Percentiles rank a stretch among this genome's conserved stretches.
Evolutionary conservation across 2,329 filamentous ascomycete species (phyloP).

Genomic region (Davidsoniella eucalypti): DNA sequence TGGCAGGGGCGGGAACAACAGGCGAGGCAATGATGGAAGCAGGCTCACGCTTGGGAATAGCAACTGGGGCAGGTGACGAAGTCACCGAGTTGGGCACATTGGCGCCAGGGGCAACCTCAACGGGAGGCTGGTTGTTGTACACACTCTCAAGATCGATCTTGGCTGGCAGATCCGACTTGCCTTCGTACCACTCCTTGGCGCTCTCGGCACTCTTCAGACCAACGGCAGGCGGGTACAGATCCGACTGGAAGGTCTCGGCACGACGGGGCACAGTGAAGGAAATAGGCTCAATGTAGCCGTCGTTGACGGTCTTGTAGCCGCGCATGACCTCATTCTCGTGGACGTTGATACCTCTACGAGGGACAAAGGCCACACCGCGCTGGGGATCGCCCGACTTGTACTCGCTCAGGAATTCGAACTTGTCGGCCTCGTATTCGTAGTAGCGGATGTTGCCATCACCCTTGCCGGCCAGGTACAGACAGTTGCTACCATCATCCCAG

Average conservation of each 20-base stretch:
- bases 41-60: slow-evolving; percentile 21
- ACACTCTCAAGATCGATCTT: slow-evolving; percentile 90
- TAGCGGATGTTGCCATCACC: slow-evolving; percentile 98
- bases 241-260: slow-evolving; percentile 88
- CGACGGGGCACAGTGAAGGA: slow-evolving; percentile 93
- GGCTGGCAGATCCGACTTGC: slow-evolving; percentile 67
- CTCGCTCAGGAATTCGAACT: slow-evolving; percentile 92
- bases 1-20: slow-evolving; percentile 23
- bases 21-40: slow-evolving; percentile 17
- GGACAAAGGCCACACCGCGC: slow-evolving; percentile 83
- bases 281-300: slow-evolving; percentile 85
- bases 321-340: slow-evolving; percentile 95
- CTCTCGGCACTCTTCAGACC: slow-evolving; percentile 69
- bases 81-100: slow-evolving; percentile 18
- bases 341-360: slow-evolving; percentile 85
- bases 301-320: slow-evolving; percentile 93
- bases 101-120: slow-evolving; percentile 44
- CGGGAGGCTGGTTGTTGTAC: slow-evolving; percentile 68
- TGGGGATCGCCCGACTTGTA: slow-evolving; percentile 96
- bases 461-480: slow-evolving; percentile 91
- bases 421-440: slow-evolving; percentile 96
- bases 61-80: slow-evolving; percentile 18
- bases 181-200: slow-evolving; percentile 67
- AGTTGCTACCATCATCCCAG: slow-evolving; percentile 95
- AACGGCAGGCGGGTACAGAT: slow-evolving; percentile 80